These are phyloP conservation scores for Entoloma clypeatum DNA, from an alignment of 1,284 basidiomycete species.

Conservation along the genomic window DNA sequence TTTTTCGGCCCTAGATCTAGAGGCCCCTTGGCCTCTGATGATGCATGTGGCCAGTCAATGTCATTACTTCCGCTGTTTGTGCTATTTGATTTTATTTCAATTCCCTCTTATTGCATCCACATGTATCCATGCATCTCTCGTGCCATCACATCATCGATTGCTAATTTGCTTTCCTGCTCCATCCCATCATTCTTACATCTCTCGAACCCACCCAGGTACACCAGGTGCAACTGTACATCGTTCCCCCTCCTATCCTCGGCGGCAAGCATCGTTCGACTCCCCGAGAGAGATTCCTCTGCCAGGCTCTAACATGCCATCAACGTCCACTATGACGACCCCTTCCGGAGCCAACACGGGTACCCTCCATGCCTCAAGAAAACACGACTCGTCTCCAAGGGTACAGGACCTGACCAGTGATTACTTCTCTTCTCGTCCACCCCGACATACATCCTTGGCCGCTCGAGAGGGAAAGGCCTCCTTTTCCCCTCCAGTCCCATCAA, in stretches of 20 bases:
- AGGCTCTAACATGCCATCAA: constrained; percentile 4
- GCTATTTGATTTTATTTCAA: constrained; percentile 2
- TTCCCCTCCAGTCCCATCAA: constrained; percentile 2
- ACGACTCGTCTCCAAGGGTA: constrained; percentile 3
- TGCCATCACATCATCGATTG: constrained; percentile 11
- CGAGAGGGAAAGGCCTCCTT: background rate
- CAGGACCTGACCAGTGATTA: constrained; percentile 10
- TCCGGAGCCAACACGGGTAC: constrained; percentile 4
- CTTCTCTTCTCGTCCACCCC: constrained; percentile 6
- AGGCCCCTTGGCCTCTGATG: background rate
- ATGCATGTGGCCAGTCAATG: background rate
- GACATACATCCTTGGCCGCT: background rate
- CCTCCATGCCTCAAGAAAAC: background rate
- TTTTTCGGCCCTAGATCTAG: no score
- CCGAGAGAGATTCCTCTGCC: constrained; percentile 30
- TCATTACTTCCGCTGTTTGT: constrained; percentile 1
- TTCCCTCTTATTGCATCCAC: constrained; percentile 12
- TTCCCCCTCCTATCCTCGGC: constrained; percentile 19
- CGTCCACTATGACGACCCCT: constrained; percentile 10
- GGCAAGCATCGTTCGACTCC: constrained; percentile 27
- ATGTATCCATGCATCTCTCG: constrained; percentile 9
- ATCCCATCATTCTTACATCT: constrained; percentile 1
- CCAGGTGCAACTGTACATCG: constrained; percentile 13
- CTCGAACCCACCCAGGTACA: constrained; percentile 3
- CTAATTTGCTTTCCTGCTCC: constrained; percentile 11